Percentiles rank a stretch among this genome's conserved stretches.
phyloP scores from a whole-genome alignment of 2,329 filamentous ascomycete species.

The Esteya vermicola region DNA sequence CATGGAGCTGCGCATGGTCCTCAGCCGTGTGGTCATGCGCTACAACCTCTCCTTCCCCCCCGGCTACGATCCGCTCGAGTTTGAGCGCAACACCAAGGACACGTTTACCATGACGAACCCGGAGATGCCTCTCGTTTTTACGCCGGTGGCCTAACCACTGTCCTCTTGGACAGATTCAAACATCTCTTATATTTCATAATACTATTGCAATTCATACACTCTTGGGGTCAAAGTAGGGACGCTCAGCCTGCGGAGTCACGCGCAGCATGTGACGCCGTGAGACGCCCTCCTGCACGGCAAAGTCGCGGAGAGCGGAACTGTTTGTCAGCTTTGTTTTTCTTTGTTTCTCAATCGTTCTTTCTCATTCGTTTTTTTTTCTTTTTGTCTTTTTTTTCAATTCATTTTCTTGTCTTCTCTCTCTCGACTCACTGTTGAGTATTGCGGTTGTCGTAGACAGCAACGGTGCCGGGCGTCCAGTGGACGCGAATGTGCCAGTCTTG shows the following conservation, averaged over 20 bases:
- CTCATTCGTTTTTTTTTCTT: too few species aligned
- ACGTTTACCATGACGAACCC: conserved; percentile 1
- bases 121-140: background rate
- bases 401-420: too few species aligned
- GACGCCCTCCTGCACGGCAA: conserved; percentile 6
- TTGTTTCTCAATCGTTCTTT: too few species aligned
- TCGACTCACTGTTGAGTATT: conserved; percentile 11
- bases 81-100: conserved; percentile 1
- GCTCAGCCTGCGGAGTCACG: conserved; percentile 18
- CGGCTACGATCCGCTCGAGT: background rate
- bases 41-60: conserved; percentile 4
- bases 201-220: too few species aligned
- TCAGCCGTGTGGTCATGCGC: conserved; percentile 6
- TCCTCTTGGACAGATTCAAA: too few species aligned
- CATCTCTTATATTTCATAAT: too few species aligned
- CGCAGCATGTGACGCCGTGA: conserved; percentile 14
- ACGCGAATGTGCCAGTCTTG: conserved; percentile 31
- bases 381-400: background rate
- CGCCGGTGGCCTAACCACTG: conserved; percentile 9
- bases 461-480: conserved; percentile 29
- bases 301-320: conserved; percentile 12
- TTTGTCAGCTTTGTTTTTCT: background rate
- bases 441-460: conserved; percentile 24
- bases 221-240: conserved; percentile 14
- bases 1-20: conserved; percentile 9